A percentile compares a stretch with the other conserved stretches of the same genome.
Conservation (phyloP, 2,329 filamentous ascomycete genomes). For the Fusarium sp. region DNA sequence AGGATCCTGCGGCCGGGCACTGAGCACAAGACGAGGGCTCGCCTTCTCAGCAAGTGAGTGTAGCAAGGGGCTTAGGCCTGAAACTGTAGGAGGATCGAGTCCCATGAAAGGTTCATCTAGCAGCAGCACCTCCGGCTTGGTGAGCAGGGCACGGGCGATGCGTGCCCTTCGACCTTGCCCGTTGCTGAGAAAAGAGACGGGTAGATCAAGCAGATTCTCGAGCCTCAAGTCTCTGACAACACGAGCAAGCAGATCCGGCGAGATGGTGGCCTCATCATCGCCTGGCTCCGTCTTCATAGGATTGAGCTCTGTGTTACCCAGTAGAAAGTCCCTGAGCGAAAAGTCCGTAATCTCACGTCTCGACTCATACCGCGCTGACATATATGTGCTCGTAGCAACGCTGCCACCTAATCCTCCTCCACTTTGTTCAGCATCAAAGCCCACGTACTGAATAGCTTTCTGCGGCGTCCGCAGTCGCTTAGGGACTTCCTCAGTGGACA, state of each 20-base stretch:
- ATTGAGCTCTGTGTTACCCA: conserved; percentile 86
- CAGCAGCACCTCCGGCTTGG: conserved; percentile 81
- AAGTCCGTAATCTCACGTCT: conserved; percentile 88
- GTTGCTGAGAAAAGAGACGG: conserved; percentile 91
- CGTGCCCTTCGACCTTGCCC: conserved; percentile 88
- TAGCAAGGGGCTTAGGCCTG: conserved; percentile 76
- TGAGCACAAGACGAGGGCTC: conserved; percentile 78
- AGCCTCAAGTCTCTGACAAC: conserved; percentile 79
- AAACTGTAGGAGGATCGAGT: conserved; percentile 84
- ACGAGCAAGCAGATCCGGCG: conserved; percentile 64
- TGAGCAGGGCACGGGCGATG: conserved; percentile 87
- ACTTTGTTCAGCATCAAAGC: conserved; percentile 81
- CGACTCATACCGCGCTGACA: conserved; percentile 92
- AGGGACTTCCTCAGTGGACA: conserved; percentile 71
- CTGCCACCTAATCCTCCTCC: conserved; percentile 62
- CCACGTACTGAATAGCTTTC: conserved; percentile 86
- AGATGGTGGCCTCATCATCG: conserved; percentile 59
- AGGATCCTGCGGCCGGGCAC: conserved; percentile 84
- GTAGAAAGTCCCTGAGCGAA: conserved; percentile 81
- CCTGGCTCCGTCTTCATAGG: conserved; percentile 60
- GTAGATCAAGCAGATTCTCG: conserved; percentile 76
- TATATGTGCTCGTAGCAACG: conserved; percentile 78
- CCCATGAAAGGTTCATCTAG: conserved; percentile 98
- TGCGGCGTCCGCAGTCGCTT: conserved; percentile 66
- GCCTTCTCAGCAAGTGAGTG: conserved; percentile 72